Percentiles rank a stretch among this genome's conserved stretches.
Evolutionary conservation across 176 grass and related monocot genomes (phyloP).

Genomic region (Oryza officinalis): DNA sequence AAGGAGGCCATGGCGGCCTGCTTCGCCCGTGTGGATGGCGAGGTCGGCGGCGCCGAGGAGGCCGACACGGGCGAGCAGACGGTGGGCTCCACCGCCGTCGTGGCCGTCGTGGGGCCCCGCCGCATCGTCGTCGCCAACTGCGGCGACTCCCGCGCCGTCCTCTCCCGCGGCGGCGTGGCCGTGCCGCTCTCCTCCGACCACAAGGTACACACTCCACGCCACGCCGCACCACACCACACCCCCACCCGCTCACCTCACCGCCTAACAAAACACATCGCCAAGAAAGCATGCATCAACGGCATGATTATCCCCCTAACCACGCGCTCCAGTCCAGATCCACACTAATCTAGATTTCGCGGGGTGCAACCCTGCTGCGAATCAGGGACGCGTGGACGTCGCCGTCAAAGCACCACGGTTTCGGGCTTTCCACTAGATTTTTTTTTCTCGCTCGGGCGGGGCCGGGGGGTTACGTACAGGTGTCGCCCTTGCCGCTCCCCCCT

Average conservation of each 20-base stretch:
- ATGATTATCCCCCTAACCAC: neutral
- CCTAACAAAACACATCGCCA: neutral
- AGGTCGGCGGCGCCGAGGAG: constrained; percentile 29
- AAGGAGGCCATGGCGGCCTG: constrained; percentile 53
- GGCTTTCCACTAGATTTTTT: neutral
- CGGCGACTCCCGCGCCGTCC: constrained; percentile 71
- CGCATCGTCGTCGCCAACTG: constrained; percentile 79
- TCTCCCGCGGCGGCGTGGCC: constrained; percentile 62
- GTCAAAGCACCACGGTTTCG: constrained; percentile 11
- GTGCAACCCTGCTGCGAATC: constrained; percentile 8
- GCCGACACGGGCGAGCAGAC: neutral
- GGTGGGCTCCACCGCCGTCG: constrained; percentile 61
- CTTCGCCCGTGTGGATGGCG: constrained; percentile 70
- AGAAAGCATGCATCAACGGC: neutral
- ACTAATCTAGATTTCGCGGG: neutral
- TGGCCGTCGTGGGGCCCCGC: constrained; percentile 45
- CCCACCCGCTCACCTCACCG: neutral
- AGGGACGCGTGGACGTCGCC: constrained; percentile 28
- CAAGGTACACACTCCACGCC: constrained; percentile 49
- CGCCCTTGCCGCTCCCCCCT: neutral
- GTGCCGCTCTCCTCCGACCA: constrained; percentile 78
- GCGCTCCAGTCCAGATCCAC: constrained; percentile 11
- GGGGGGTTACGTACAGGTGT: constrained; percentile 33
- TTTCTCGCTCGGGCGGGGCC: neutral
- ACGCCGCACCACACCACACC: neutral